Evolutionary conservation across 2,329 filamentous ascomycete species (phyloP), one percentile per base, ranked within the genome.

Genomic region (Polychaeton citri): DNA sequence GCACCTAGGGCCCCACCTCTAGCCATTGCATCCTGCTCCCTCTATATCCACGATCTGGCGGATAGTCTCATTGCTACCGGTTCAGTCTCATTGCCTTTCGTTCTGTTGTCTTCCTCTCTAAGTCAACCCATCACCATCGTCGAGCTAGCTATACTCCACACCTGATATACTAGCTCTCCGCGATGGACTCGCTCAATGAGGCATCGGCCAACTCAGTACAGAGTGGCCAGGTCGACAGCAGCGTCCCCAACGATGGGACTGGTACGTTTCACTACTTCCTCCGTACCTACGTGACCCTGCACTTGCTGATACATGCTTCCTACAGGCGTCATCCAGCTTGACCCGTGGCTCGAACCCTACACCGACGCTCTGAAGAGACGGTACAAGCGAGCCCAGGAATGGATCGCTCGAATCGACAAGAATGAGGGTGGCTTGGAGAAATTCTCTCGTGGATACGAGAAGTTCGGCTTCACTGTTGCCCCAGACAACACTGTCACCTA

Each of bases 311-410:
- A 32, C 39, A 44, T 13, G 19, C 35, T 24, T n/a, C 30, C 6
- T 26, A 4, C 54, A 93, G 90, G 88, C 49, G 86, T 95, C 35
- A 62, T 92, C 45, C 66, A 82, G 58, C 71, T 96, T 40, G 90
- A 98, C 56, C 85, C 87, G 32, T 96, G 80, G 74, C 76, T 98
- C 36, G 73, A 75, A 35, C 88, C 90, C 4, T 95, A 92, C 68
- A 73, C 76, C 51, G 83, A 80, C 37, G 66, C 78, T 20, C 68
- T 98, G 44, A 79, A 75, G 58, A 72, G 75, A 41, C 76, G 90
- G 53, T 95, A 79, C 60, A 63, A 72, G 39, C 84, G 82, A 55
- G 76, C 87, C 8, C 78, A 92, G 50, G 67, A 81, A 39, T 96
- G 88, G 90, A 82, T 95, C 53, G 76, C 81, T 56, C 79, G 65